Evolutionary conservation across 108 stramenopile genomes (phyloP).

Genomic region (Chaetoceros muelleri): DNA sequence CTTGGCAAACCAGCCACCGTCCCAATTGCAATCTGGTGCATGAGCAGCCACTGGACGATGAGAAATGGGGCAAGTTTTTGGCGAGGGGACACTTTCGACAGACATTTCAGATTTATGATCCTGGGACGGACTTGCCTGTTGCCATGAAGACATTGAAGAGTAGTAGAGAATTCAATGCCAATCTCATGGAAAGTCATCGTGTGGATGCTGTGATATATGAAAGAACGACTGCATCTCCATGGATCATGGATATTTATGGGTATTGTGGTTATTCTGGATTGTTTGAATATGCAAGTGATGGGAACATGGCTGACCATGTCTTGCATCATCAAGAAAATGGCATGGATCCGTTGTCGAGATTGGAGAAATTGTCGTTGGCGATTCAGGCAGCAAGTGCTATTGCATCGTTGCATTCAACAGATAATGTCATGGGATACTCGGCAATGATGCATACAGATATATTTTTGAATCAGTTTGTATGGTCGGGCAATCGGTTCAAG

Average conservation of each 20-base stretch:
- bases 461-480: constrained; percentile 9
- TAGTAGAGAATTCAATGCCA: constrained; percentile 67
- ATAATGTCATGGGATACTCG: constrained; percentile 8
- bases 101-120: constrained; percentile 25
- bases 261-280: constrained; percentile 58
- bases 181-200: constrained; percentile 66
- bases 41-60: constrained; percentile 19
- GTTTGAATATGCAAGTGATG: constrained; percentile 46
- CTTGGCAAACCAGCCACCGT: constrained; percentile 45
- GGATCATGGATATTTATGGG: constrained; percentile 67
- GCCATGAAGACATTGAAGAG: constrained; percentile 3
- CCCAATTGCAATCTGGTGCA: constrained; percentile 72
- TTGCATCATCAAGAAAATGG: constrained; percentile 41
- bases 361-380: constrained; percentile 57
- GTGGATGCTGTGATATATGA: constrained; percentile 76
- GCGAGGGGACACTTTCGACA: constrained; percentile 60
- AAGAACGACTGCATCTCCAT: constrained; percentile 39
- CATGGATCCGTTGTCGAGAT: constrained; percentile 7
- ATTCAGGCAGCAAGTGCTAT: constrained; percentile 32
- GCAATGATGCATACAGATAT: constrained; percentile 8
- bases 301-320: constrained; percentile 48
- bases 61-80: constrained; percentile 6
- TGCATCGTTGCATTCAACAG: constrained; percentile 29
- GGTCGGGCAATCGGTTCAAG: constrained; percentile 30
- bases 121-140: background rate